Conservation (phyloP, 2,329 filamentous ascomycete species). For the Davidsoniella neocaledoniae region DNA sequence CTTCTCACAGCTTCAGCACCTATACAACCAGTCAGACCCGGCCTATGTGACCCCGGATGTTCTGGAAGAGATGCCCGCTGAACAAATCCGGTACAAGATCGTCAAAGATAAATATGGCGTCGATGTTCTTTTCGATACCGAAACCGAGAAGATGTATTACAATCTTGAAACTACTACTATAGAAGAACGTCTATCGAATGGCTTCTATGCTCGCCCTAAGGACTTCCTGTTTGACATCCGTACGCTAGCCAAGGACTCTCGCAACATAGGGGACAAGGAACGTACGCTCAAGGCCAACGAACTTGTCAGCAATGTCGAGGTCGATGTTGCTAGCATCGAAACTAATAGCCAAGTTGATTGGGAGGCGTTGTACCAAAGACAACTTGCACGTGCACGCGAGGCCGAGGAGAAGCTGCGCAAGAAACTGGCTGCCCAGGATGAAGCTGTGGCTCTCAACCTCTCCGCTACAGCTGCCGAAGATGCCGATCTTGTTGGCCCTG, state of each 20-base stretch:
- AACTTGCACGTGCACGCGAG: constrained; percentile 46
- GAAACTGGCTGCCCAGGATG: constrained; percentile 24
- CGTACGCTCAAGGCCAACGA: constrained; percentile 78
- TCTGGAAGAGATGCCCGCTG: constrained; percentile 26
- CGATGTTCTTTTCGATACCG: constrained; percentile 56
- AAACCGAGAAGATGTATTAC: constrained; percentile 76
- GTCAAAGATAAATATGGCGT: constrained; percentile 64
- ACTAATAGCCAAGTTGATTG: constrained; percentile 54
- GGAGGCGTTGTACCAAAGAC: constrained; percentile 62
- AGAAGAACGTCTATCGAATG: constrained; percentile 90
- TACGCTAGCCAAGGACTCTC: constrained; percentile 69
- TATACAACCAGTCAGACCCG: constrained; percentile 71
- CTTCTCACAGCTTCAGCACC: constrained; percentile 56
- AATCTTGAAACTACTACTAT: constrained; percentile 88
- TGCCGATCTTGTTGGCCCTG: constrained; percentile 37
- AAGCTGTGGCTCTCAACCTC: neutral
- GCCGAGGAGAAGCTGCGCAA: constrained; percentile 45
- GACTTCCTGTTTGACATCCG: constrained; percentile 85
- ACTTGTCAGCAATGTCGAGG: constrained; percentile 80
- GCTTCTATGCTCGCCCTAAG: constrained; percentile 79
- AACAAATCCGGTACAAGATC: constrained; percentile 61
- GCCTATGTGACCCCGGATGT: constrained; percentile 44
- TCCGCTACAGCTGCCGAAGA: constrained; percentile 19
- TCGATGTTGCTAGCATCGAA: constrained; percentile 70
- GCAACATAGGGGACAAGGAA: constrained; percentile 65